Evolutionary conservation across 78 protist genomes (phyloP).

Genomic region (Planoprotostelium fungivorum): DNA sequence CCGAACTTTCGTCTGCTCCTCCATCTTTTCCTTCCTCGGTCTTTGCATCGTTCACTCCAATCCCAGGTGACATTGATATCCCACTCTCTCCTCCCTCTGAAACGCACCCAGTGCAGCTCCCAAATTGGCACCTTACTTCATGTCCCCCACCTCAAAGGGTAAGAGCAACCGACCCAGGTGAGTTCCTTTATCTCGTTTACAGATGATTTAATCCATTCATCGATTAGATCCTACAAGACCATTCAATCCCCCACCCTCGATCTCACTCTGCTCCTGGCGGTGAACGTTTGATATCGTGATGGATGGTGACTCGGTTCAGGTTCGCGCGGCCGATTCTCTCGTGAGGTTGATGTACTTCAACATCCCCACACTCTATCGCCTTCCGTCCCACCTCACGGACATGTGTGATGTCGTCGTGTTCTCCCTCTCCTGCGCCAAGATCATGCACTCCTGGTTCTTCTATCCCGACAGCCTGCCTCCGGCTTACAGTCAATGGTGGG

Average conservation of each 20-base stretch:
- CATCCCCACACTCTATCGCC: not conserved
- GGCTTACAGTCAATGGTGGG: not conserved
- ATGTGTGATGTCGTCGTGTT: not conserved
- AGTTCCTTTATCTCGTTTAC: not conserved
- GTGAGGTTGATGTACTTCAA: not conserved
- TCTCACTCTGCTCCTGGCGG: not conserved
- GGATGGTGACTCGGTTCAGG: not conserved
- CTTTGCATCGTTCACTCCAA: too few relatives aligned
- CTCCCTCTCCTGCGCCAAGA: not conserved
- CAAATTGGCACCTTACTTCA: not conserved
- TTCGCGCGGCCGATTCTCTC: not conserved
- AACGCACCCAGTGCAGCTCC: not conserved
- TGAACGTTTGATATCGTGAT: not conserved
- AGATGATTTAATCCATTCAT: too few relatives aligned
- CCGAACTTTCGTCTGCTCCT: not conserved
- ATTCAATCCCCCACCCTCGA: not conserved
- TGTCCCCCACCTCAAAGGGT: not conserved
- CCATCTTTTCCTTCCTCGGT: too few relatives aligned
- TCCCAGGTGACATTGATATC: too few relatives aligned
- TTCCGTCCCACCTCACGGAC: not conserved
- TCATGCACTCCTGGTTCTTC: not conserved
- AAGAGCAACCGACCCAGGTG: not conserved
- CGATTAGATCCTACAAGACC: not conserved
- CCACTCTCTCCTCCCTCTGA: too few relatives aligned
- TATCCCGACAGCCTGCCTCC: not conserved